These are phyloP conservation scores for Myriosclerotinia scirpicola DNA, from an alignment of 2,329 filamentous ascomycete genomes.

Conservation along the genomic window DNA sequence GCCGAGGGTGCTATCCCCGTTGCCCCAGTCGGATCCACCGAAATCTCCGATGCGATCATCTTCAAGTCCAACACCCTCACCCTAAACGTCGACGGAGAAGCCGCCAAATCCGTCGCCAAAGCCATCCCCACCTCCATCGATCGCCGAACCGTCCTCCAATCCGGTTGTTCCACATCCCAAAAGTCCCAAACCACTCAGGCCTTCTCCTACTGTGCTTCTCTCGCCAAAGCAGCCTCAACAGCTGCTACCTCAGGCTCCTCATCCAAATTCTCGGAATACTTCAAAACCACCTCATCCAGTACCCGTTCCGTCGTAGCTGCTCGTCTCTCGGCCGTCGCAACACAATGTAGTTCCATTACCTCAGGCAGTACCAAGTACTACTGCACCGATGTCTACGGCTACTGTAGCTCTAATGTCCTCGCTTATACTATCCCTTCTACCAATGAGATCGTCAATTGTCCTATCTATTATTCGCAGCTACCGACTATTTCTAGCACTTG, in stretches of 20 bases:
- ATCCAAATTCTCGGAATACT: slow-evolving; percentile 59
- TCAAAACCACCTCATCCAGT: slow-evolving; percentile 55
- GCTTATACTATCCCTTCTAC: slow-evolving; percentile 59
- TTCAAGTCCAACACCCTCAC: slow-evolving; percentile 61
- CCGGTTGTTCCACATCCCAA: slow-evolving; percentile 54
- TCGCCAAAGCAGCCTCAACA: slow-evolving; percentile 54
- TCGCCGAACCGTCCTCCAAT: slow-evolving; percentile 54
- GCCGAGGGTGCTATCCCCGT: slow-evolving; percentile 57
- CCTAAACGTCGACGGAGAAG: slow-evolving; percentile 55
- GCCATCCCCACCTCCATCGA: slow-evolving; percentile 44
- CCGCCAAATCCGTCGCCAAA: slow-evolving; percentile 45
- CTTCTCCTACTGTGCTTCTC: slow-evolving; percentile 52
- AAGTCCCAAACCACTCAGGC: slow-evolving; percentile 43
- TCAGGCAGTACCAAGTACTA: slow-evolving; percentile 53
- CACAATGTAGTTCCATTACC: slow-evolving; percentile 54
- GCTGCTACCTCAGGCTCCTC: slow-evolving; percentile 52
- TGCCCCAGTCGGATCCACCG: slow-evolving; percentile 51
- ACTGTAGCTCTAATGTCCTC: slow-evolving; percentile 53
- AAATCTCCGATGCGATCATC: slow-evolving; percentile 54
- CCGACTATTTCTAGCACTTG: slow-evolving; percentile 52
- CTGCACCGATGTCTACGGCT: slow-evolving; percentile 57
- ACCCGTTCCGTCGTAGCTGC: slow-evolving; percentile 51
- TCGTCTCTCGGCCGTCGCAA: slow-evolving; percentile 53
- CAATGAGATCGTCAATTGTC: slow-evolving; percentile 62
- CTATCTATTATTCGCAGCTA: slow-evolving; percentile 57